Evolutionary conservation across 2,329 filamentous ascomycete species (phyloP), one percentile per base, ranked within the genome.

Genomic region (Dactylellina cionopaga): DNA sequence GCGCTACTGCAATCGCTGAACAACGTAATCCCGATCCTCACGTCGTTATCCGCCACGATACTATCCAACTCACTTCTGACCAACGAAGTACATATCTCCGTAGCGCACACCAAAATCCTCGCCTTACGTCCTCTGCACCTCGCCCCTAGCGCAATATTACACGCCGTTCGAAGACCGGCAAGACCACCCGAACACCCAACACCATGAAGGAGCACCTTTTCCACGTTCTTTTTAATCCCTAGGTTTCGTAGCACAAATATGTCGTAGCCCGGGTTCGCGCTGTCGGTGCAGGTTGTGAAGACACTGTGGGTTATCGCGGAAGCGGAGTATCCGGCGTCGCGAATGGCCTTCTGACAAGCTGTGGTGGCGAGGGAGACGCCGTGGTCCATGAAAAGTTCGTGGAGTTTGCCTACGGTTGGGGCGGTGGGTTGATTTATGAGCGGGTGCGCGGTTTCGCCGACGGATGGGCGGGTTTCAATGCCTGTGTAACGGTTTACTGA

Each of bases 1-100:
- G 88, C 86, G 64, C 88, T 88, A n/a, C 87, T 89, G 74, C 87
- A 90, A 78, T 91, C 89, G 17, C 88, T 90, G 78, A 91, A 91
- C 1, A 91, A 80, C 11, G 85, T 86, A 0, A 87, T 83, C 1
- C 88, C 89, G 75, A 91, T 89, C 29, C 88, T 83, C 9, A 87
- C 85, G 70, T 89, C 83, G 75, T 89, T 85, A 13, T 82, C 76
- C 75, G 85, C 82, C 72, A 87, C 77, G 77, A 89, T 85, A 78
- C 85, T 87, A 74, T 90, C 84, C 47, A 91, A 80, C 78, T 91
- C 89, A 75, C 86, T 88, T 41, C 88, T 82, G 4, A 88, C 85
- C 77, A 90, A 80, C 1, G 85, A 83, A 13, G 86, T 88, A 79
- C 83, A 86, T 43, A 89, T 81, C 77, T 90, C 88, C 64, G 89